phyloP scores from a whole-genome alignment of 805 yeast genomes.

The Myxozyma mucilagina region DNA sequence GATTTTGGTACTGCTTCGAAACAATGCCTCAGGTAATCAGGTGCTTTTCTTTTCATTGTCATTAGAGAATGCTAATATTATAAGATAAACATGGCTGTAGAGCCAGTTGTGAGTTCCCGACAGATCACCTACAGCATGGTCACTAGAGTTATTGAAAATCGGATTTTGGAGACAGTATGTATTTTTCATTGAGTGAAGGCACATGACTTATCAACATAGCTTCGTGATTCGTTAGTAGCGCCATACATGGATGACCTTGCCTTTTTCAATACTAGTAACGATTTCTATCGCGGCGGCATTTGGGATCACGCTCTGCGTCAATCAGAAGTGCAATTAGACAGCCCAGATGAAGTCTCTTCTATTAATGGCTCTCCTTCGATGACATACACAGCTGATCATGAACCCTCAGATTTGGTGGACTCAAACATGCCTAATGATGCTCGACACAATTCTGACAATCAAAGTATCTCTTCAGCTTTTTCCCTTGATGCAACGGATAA shows the following conservation, averaged over 20 bases:
- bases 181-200: not conserved
- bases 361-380: conserved; percentile 1
- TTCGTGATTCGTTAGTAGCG: conserved; percentile 67
- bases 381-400: not conserved
- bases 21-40: conserved; percentile 55
- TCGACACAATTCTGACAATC: conserved; percentile 20
- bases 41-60: not conserved
- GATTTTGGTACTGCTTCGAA: conserved; percentile 89
- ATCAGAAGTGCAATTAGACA: not conserved
- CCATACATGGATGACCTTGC: conserved; percentile 90
- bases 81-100: conserved; percentile 48
- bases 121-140: conserved; percentile 75
- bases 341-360: not conserved
- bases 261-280: conserved; percentile 63
- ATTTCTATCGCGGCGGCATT: conserved; percentile 86
- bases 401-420: not conserved
- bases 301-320: conserved; percentile 56
- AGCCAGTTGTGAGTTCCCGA: conserved; percentile 87
- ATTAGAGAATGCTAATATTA: not conserved
- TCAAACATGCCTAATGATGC: conserved; percentile 1
- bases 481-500: conserved; percentile 25
- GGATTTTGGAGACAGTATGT: conserved; percentile 71
- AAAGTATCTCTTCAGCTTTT: conserved; percentile 22
- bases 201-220: not conserved
- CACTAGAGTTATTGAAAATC: conserved; percentile 75